These are phyloP conservation scores for Russula foetens DNA, from an alignment of 768 basidiomycete species.

Conservation along the genomic window DNA sequence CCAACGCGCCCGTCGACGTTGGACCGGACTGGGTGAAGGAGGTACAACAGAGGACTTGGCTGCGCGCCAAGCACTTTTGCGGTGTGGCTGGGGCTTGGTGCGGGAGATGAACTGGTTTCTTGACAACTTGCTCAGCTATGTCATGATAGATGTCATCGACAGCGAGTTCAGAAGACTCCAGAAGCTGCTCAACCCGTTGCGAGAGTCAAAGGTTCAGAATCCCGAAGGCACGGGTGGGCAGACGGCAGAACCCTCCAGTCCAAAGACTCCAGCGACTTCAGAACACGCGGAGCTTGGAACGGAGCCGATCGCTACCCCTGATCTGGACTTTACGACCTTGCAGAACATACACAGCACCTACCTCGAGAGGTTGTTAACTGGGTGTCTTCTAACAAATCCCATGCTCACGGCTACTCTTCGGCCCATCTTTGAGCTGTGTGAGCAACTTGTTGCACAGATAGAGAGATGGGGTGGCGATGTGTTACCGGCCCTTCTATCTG, in stretches of 20 bases:
- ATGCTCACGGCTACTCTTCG: conserved; percentile 54
- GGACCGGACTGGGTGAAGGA: conserved; percentile 84
- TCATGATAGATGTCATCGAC: conserved; percentile 87
- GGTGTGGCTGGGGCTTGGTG: conserved; percentile 82
- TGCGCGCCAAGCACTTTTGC: conserved; percentile 52
- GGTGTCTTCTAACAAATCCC: conserved; percentile 67
- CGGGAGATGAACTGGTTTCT: conserved; percentile 90
- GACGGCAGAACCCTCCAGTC: conserved; percentile 20
- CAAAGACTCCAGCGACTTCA: background rate
- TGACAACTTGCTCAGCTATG: conserved; percentile 73
- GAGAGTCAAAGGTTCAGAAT: conserved; percentile 3
- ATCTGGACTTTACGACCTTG: conserved; percentile 78
- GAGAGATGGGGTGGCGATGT: conserved; percentile 93
- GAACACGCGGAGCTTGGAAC: background rate
- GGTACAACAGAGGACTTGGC: conserved; percentile 67
- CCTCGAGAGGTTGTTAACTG: conserved; percentile 68
- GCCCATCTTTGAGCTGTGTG: conserved; percentile 74
- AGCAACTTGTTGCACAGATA: conserved; percentile 78
- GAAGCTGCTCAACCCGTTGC: conserved; percentile 35
- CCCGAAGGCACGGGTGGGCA: conserved; percentile 21
- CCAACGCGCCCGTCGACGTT: conserved; percentile 74
- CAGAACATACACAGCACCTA: conserved; percentile 77
- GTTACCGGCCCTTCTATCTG: conserved; percentile 72
- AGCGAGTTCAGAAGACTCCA: conserved; percentile 71
- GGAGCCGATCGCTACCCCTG: conserved; percentile 18